A percentile compares a stretch with the other conserved stretches of the same genome.
Evolutionary conservation across 257 asterid genomes (phyloP).

Genomic region (Knoxia roxburghii): DNA sequence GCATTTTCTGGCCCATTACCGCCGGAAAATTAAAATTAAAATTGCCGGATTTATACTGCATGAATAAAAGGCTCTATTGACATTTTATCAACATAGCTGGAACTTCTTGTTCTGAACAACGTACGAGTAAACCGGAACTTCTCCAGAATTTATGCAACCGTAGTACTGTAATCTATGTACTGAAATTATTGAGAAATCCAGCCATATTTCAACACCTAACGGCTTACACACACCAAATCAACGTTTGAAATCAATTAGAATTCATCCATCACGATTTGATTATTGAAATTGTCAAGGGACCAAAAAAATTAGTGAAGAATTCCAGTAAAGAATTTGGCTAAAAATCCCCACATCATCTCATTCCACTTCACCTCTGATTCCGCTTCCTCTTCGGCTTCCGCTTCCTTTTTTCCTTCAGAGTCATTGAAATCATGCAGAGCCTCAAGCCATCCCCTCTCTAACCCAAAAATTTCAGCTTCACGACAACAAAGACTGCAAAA

Average conservation of each 20-base stretch:
- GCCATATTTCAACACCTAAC: neutral
- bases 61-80: no score
- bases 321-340: neutral
- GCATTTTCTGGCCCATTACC: no score
- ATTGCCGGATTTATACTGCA: no score
- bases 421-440: neutral
- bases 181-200: neutral
- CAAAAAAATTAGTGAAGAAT: neutral
- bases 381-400: no score
- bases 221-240: neutral
- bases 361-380: neutral
- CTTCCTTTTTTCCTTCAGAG: no score
- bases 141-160: no score
- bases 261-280: neutral
- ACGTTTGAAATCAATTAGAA: neutral
- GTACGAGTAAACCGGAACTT: no score
- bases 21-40: no score
- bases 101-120: no score
- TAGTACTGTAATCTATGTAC: neutral
- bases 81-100: no score
- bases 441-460: neutral
- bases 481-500: conserved; percentile 40
- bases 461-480: neutral
- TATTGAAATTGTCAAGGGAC: neutral
- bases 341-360: conserved; percentile 6